These are phyloP conservation scores for Carallia brachiata DNA, from an alignment of 345 rosid species.

Conservation along the genomic window DNA sequence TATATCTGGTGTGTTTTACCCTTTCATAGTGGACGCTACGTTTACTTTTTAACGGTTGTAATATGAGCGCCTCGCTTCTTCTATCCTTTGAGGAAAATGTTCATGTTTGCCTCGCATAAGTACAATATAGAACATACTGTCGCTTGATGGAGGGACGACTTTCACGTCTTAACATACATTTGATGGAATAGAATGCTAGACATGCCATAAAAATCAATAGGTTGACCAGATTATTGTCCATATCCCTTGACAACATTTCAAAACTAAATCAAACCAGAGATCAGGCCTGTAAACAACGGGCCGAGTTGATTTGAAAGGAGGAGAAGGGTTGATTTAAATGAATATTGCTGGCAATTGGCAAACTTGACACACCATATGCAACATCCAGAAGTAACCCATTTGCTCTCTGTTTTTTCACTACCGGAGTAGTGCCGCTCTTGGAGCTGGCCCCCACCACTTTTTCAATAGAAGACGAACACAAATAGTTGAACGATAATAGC, in stretches of 20 bases:
- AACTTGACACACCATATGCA: too few relatives aligned
- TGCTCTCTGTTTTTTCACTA: neutral
- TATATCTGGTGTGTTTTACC: neutral
- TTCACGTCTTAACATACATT: too few relatives aligned
- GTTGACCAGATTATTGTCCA: too few relatives aligned
- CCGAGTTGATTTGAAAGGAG: too few relatives aligned
- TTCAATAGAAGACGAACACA: neutral
- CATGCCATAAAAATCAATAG: too few relatives aligned
- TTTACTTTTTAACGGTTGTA: slow-evolving; percentile 11
- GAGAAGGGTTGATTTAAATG: too few relatives aligned
- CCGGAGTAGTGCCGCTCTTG: neutral
- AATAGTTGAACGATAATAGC: neutral
- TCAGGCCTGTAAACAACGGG: too few relatives aligned
- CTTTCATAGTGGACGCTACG: neutral
- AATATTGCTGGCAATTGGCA: too few relatives aligned
- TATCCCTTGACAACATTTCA: too few relatives aligned
- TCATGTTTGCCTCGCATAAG: neutral
- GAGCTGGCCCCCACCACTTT: slow-evolving; percentile 12
- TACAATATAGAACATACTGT: slow-evolving; percentile 14
- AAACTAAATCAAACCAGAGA: too few relatives aligned
- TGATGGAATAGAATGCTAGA: too few relatives aligned
- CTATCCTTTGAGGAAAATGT: neutral
- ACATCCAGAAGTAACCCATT: neutral
- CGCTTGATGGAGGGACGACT: slow-evolving; percentile 6
- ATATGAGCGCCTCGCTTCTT: neutral